phyloP scores from a whole-genome alignment of 192 early-diverging fungal genomes.

The Coemansia biformis region DNA sequence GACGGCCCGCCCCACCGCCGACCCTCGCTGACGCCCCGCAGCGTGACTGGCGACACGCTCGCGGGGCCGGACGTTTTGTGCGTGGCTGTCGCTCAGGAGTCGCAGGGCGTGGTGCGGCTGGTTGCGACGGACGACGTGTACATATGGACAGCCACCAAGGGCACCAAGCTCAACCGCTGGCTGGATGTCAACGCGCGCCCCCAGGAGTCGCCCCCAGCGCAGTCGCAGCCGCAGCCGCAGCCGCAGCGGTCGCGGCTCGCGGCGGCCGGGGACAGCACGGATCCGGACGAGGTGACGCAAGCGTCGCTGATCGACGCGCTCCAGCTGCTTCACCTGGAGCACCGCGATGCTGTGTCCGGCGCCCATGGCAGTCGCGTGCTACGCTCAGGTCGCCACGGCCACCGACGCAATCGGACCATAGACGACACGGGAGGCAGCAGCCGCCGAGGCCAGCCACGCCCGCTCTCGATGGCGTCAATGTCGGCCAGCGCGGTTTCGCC shows the following conservation, averaged over 20 bases:
- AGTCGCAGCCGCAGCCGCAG: not conserved
- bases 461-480: conserved; percentile 6
- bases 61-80: conserved; percentile 42
- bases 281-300: conserved; percentile 8
- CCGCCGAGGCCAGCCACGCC: not conserved
- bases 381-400: too few relatives aligned
- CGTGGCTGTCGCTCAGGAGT: conserved; percentile 83
- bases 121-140: conserved; percentile 79
- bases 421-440: not conserved
- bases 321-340: conserved; percentile 5
- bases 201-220: not conserved
- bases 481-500: conserved; percentile 14
- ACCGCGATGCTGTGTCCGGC: not conserved
- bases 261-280: too few relatives aligned
- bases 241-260: not conserved
- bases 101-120: conserved; percentile 75
- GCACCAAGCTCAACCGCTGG: conserved; percentile 83
- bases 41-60: conserved; percentile 15
- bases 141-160: conserved; percentile 88
- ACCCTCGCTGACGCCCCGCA: conserved; percentile 8
- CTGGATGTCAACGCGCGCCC: conserved; percentile 25
- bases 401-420: conserved; percentile 24
- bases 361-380: not conserved
- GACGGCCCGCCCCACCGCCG: conserved; percentile 7
- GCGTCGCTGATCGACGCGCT: conserved; percentile 16